Conservation (phyloP, 805 yeast genomes). For the Saccharomycopsis sp. region DNA sequence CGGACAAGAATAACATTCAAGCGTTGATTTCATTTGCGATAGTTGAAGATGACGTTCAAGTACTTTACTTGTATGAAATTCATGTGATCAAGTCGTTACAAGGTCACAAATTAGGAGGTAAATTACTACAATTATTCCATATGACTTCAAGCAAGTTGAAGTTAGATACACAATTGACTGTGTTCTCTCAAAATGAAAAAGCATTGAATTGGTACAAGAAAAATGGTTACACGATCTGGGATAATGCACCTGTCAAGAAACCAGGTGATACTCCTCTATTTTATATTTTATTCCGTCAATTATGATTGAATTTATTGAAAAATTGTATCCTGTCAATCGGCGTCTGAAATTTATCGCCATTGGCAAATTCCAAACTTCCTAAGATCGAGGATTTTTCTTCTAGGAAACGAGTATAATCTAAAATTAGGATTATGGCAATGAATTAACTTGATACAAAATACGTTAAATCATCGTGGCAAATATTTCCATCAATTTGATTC, state of each 20-base stretch:
- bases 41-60: not conserved
- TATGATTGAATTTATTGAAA: not conserved
- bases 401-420: conserved; percentile 20
- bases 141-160: not conserved
- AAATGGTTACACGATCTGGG: not conserved
- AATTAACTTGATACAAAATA: conserved; percentile 12
- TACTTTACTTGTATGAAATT: conserved; percentile 1
- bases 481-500: conserved; percentile 21
- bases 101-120: not conserved
- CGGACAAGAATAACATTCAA: not conserved
- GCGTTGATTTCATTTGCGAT: not conserved
- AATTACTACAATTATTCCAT: not conserved
- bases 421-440: conserved; percentile 20
- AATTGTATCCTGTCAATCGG: conserved; percentile 20
- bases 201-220: not conserved
- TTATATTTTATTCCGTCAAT: too few relatives aligned
- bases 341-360: conserved; percentile 16
- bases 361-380: conserved; percentile 20
- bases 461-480: conserved; percentile 22
- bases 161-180: not conserved
- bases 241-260: too few relatives aligned
- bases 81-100: not conserved
- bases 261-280: too few relatives aligned
- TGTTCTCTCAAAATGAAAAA: not conserved
- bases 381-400: conserved; percentile 18